phyloP scores from a whole-genome alignment of 2,329 filamentous ascomycete genomes.

The Basipetospora chlamydospora region DNA sequence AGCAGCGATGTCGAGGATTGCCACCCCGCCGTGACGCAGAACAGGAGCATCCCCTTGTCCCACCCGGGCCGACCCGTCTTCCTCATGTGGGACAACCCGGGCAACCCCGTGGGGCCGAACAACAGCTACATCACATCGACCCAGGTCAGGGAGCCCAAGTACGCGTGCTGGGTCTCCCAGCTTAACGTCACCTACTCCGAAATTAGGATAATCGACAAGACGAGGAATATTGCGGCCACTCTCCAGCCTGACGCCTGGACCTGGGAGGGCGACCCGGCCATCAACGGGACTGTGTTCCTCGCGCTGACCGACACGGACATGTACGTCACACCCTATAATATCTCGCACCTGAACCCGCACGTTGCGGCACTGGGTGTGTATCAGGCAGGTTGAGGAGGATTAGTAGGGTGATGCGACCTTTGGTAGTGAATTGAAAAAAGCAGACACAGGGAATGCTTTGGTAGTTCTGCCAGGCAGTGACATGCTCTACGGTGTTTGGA shows the following conservation, averaged over 20 bases:
- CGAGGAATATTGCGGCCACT: slow-evolving; percentile 44
- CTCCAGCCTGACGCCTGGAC: slow-evolving; percentile 59
- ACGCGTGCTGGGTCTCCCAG: slow-evolving; percentile 64
- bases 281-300: slow-evolving; percentile 71
- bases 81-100: slow-evolving; percentile 59
- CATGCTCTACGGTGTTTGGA: too few relatives aligned
- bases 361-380: slow-evolving; percentile 63
- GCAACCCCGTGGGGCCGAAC: slow-evolving; percentile 58
- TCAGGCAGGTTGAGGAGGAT: slow-evolving; percentile 48
- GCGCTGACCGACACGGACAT: slow-evolving; percentile 56
- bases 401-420: too few relatives aligned
- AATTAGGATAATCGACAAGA: slow-evolving; percentile 33
- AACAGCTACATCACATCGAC: slow-evolving; percentile 62
- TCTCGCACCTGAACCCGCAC: slow-evolving; percentile 60
- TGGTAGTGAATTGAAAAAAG: too few relatives aligned
- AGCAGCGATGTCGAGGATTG: slow-evolving; percentile 42
- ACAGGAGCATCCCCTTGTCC: slow-evolving; percentile 55
- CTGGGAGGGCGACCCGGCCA: slow-evolving; percentile 50
- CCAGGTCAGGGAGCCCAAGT: slow-evolving; percentile 44
- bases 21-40: slow-evolving; percentile 48
- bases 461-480: too few relatives aligned
- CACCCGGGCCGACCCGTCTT: slow-evolving; percentile 60
- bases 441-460: too few relatives aligned
- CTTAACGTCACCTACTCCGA: slow-evolving; percentile 59
- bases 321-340: slow-evolving; percentile 62